phyloP scores from a whole-genome alignment of 148 eudicot genomes.

The Selenicereus undatus region DNA sequence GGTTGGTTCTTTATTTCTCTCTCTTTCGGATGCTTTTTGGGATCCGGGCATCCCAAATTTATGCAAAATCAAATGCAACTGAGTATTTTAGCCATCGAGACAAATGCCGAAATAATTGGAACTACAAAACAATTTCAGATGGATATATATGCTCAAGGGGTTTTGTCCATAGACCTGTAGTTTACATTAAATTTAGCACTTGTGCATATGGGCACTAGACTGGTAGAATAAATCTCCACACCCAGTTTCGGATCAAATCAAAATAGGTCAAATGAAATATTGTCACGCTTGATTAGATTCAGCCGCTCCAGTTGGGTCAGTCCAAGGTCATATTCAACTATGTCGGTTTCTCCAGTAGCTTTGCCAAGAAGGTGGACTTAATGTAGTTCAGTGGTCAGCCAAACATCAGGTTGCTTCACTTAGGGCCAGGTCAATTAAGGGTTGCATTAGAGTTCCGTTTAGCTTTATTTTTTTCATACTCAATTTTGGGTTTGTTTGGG shows the following conservation, averaged over 20 bases:
- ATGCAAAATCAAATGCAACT: no score
- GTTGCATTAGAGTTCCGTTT: not conserved
- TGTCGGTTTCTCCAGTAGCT: not conserved
- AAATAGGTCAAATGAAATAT: not conserved
- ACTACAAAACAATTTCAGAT: not conserved
- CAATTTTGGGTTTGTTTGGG: no score
- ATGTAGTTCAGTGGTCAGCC: not conserved
- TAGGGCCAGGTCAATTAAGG: not conserved
- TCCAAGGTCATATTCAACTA: not conserved
- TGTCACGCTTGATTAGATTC: not conserved
- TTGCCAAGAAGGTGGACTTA: not conserved
- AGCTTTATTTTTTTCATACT: not conserved
- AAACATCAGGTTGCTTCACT: not conserved
- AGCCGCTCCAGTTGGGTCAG: no score
- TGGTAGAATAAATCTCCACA: not conserved
- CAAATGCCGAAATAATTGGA: not conserved
- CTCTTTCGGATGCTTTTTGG: slow-evolving; percentile 7
- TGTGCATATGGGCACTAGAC: not conserved
- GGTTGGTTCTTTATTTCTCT: not conserved
- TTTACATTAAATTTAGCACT: not conserved
- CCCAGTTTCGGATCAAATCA: not conserved
- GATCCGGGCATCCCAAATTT: slow-evolving; percentile 27
- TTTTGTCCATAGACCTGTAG: not conserved
- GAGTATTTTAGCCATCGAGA: not conserved
- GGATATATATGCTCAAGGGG: not conserved